These are phyloP conservation scores for Citrus cavaleriei DNA, from an alignment of 345 rosid species.

Conservation along the genomic window DNA sequence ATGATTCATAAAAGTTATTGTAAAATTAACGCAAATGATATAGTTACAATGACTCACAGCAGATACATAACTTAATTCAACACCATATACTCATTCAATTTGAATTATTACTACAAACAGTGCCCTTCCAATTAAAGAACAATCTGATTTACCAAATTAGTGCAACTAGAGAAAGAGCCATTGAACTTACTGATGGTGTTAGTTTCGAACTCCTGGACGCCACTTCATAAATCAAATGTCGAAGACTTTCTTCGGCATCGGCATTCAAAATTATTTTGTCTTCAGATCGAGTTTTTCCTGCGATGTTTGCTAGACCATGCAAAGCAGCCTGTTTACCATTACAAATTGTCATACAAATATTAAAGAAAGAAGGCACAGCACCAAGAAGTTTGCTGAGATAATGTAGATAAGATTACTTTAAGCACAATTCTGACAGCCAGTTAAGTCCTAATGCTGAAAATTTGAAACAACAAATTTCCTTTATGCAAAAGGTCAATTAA, in stretches of 20 bases:
- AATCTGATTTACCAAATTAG: not conserved
- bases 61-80: not conserved
- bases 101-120: not conserved
- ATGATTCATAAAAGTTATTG: not conserved
- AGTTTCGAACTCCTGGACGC: slow-evolving; percentile 76
- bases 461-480: not conserved
- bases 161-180: not conserved
- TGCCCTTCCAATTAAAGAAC: not conserved
- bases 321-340: slow-evolving; percentile 67
- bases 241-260: slow-evolving; percentile 76
- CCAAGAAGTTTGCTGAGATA: not conserved
- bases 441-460: not conserved
- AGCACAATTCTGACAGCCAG: not conserved
- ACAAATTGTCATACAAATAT: slow-evolving; percentile 13
- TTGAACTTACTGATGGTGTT: slow-evolving; percentile 66
- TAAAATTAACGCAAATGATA: not conserved
- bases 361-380: not conserved
- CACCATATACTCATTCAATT: not conserved
- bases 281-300: slow-evolving; percentile 65
- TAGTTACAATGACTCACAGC: not conserved
- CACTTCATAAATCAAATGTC: slow-evolving; percentile 60
- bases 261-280: slow-evolving; percentile 40
- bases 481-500: not conserved
- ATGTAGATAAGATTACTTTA: not conserved
- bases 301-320: slow-evolving; percentile 72